These are phyloP conservation scores for Linnemannia zychae DNA, from an alignment of 192 early-diverging fungal species.

Conservation along the genomic window DNA sequence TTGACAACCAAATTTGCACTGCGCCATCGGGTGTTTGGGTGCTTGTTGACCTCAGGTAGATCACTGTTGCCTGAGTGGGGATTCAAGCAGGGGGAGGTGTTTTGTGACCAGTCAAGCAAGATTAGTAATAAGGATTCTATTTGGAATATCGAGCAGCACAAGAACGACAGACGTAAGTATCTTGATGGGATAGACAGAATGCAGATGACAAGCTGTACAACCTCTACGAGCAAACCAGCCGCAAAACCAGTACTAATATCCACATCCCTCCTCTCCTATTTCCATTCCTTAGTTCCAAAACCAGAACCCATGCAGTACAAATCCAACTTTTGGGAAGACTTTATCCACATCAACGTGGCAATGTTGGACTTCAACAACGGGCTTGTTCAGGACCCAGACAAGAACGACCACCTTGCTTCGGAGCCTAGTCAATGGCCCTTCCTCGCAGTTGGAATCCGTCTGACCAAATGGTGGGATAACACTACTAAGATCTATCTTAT, in stretches of 20 bases:
- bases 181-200: constrained; percentile 6
- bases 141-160: constrained; percentile 94
- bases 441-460: constrained; percentile 83
- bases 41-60: constrained; percentile 78
- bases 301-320: constrained; percentile 58
- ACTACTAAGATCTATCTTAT: constrained; percentile 88
- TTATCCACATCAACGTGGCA: constrained; percentile 87
- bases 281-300: background rate
- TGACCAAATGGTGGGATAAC: constrained; percentile 89
- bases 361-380: constrained; percentile 97
- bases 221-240: no score
- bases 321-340: constrained; percentile 83
- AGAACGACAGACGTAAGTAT: constrained; percentile 72
- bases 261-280: background rate
- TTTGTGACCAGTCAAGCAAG: constrained; percentile 78
- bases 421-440: constrained; percentile 90
- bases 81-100: constrained; percentile 90
- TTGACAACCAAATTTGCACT: constrained; percentile 86
- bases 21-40: constrained; percentile 76
- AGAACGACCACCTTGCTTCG: constrained; percentile 85
- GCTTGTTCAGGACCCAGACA: constrained; percentile 88
- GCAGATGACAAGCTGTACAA: no score
- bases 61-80: constrained; percentile 92
- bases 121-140: constrained; percentile 68
- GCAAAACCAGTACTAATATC: no score